phyloP scores from a whole-genome alignment of 257 asterid species.

The Petunia secreta region DNA sequence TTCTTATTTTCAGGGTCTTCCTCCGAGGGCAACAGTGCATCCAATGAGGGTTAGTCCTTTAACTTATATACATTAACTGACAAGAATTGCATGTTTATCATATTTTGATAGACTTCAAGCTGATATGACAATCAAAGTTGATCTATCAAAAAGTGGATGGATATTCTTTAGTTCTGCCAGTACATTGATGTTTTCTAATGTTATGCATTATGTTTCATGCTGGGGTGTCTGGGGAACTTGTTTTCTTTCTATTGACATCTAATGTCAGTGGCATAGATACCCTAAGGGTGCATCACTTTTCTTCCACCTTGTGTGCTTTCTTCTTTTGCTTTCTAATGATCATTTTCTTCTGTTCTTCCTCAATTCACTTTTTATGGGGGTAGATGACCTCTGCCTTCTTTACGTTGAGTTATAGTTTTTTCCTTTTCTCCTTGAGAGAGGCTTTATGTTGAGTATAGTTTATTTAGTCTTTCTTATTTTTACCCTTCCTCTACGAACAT shows the following conservation, averaged over 20 bases:
- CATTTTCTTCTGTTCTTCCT: not conserved
- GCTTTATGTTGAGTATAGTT: not conserved
- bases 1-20: conserved; percentile 71
- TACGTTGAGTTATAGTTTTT: not conserved
- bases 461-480: too few relatives aligned
- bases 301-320: not conserved
- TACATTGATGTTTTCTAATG: conserved; percentile 18
- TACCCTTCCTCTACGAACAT: not conserved
- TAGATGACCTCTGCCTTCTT: not conserved
- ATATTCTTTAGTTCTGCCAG: not conserved
- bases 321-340: not conserved
- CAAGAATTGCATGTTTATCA: conserved; percentile 9
- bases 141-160: not conserved
- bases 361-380: not conserved
- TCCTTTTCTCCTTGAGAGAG: not conserved
- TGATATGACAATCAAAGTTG: conserved; percentile 12
- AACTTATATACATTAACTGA: not conserved
- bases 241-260: not conserved
- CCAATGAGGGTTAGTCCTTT: conserved; percentile 90
- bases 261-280: not conserved
- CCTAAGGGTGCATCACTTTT: not conserved
- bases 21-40: conserved; percentile 98
- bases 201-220: not conserved
- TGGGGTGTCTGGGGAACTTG: not conserved
- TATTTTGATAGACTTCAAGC: not conserved